Percentiles rank a stretch among this genome's conserved stretches.
Evolutionary conservation across 352 stramenopile genomes (phyloP).

Genomic region (Globisporangium recalcitrans): DNA sequence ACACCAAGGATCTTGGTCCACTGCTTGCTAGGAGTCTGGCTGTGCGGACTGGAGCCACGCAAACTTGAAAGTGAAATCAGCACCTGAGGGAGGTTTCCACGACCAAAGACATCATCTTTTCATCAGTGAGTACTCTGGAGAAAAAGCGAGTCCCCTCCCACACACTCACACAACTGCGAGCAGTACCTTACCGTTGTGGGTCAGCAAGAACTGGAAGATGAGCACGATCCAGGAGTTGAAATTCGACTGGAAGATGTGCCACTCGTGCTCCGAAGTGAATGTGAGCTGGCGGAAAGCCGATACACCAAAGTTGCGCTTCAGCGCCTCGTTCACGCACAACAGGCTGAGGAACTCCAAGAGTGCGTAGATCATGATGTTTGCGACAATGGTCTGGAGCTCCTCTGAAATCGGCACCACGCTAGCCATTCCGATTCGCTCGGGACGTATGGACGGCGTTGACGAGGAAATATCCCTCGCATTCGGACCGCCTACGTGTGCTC

Average conservation of each 20-base stretch:
- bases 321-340: conserved; percentile 12
- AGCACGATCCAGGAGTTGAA: conserved; percentile 26
- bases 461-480: background rate
- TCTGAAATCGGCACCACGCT: background rate
- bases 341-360: conserved; percentile 25
- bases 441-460: background rate
- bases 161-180: too few species aligned
- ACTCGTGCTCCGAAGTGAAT: conserved; percentile 32
- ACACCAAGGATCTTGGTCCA: too few species aligned
- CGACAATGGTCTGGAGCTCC: background rate
- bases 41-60: background rate
- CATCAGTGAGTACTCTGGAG: background rate
- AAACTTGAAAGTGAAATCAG: background rate
- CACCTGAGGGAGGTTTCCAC: background rate
- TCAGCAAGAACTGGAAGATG: conserved; percentile 26
- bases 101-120: background rate
- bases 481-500: too few species aligned
- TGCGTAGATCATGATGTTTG: conserved; percentile 20
- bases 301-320: conserved; percentile 21
- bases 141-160: background rate
- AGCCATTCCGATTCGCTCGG: background rate
- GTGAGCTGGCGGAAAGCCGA: conserved; percentile 25
- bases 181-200: conserved; percentile 11
- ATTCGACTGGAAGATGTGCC: conserved; percentile 24
- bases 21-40: too few species aligned